phyloP scores from a whole-genome alignment of 139 green algal species.

The Cymbomonas tetramitiformis region DNA sequence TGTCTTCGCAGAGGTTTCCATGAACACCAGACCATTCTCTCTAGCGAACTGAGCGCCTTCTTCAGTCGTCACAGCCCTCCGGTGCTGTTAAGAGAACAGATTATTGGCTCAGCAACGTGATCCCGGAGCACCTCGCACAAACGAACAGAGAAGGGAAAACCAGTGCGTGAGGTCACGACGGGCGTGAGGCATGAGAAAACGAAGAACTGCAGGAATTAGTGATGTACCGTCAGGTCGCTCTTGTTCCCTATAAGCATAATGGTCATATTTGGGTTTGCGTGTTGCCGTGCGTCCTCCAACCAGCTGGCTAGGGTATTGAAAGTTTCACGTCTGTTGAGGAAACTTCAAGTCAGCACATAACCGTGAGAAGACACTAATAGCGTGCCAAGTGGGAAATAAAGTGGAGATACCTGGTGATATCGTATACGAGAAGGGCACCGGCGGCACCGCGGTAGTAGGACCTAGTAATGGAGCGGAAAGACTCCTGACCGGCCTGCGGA shows the following conservation, averaged over 20 bases:
- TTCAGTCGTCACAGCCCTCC: constrained; percentile 79
- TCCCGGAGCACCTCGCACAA: too few species aligned
- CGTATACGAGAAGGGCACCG: constrained; percentile 94
- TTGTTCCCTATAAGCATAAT: constrained; percentile 99
- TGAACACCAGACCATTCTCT: constrained; percentile 93
- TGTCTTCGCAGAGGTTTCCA: constrained; percentile 94
- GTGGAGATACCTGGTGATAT: constrained; percentile 62
- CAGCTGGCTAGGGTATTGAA: constrained; percentile 93
- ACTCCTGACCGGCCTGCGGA: constrained; percentile 83
- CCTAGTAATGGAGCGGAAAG: constrained; percentile 91
- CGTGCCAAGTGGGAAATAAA: not conserved
- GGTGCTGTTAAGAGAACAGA: too few species aligned
- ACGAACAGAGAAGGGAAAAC: too few species aligned
- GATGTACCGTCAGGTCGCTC: constrained; percentile 77
- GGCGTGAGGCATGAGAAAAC: too few species aligned
- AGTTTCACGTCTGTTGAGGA: constrained; percentile 68
- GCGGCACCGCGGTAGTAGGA: constrained; percentile 96
- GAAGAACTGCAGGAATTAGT: too few species aligned
- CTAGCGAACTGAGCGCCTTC: constrained; percentile 95
- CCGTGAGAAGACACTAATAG: not conserved
- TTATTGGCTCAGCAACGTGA: too few species aligned
- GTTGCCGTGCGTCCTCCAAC: constrained; percentile 94
- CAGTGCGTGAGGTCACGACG: too few species aligned
- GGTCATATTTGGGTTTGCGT: constrained; percentile 98
- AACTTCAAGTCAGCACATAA: not conserved